Conservation (phyloP, 306 rosid genomes). For the Dalbergia cochinchinensis region DNA sequence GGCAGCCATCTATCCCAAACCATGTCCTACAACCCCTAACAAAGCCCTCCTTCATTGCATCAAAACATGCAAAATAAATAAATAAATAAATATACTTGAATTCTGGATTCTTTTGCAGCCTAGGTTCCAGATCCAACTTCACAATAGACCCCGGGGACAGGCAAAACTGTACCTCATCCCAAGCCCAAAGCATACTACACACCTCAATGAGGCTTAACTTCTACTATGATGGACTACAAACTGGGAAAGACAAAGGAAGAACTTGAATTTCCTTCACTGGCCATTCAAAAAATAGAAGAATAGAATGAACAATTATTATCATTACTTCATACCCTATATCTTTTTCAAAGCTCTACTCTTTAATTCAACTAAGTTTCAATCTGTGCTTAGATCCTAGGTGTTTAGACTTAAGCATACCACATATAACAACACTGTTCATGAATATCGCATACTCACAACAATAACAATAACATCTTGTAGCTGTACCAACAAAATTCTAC, state of each 20-base stretch:
- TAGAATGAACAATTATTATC: background rate
- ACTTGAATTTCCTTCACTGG: background rate
- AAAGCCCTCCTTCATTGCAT: too few relatives aligned
- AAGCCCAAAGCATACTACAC: background rate
- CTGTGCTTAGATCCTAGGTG: background rate
- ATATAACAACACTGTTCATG: background rate
- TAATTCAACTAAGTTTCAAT: background rate
- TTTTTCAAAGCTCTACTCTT: constrained; percentile 1
- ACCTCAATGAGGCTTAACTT: background rate
- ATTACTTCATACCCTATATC: background rate
- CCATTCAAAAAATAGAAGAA: background rate
- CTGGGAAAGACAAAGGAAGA: background rate
- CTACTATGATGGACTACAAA: background rate
- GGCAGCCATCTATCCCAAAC: too few relatives aligned
- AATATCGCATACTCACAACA: background rate
- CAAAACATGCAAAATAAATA: too few relatives aligned
- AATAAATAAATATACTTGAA: too few relatives aligned
- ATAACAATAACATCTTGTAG: background rate
- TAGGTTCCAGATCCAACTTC: too few relatives aligned
- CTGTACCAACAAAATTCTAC: background rate
- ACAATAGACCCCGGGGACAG: too few relatives aligned
- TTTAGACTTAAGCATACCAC: background rate
- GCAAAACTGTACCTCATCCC: background rate
- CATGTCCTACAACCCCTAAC: too few relatives aligned
- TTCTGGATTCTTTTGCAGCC: too few relatives aligned